These are phyloP conservation scores for Apiotrichum domesticum DNA, from an alignment of 1,284 basidiomycete genomes.

Conservation along the genomic window DNA sequence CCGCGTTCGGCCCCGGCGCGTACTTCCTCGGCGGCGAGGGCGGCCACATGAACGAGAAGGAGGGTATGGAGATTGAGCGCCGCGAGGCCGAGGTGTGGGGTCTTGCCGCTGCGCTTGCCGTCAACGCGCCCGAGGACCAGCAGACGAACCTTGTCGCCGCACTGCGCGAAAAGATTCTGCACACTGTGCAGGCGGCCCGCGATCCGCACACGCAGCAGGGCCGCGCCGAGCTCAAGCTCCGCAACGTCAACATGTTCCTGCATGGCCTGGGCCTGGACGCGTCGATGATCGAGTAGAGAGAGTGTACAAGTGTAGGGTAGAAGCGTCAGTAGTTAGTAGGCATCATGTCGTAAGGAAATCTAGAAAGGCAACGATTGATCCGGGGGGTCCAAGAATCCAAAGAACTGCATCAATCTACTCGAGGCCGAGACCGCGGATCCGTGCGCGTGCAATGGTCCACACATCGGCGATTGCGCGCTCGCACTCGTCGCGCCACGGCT, in stretches of 20 bases:
- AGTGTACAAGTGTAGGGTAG: not conserved
- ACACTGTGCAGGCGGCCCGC: slow-evolving; percentile 44
- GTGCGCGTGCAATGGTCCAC: slow-evolving; percentile 65
- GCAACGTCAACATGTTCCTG: slow-evolving; percentile 48
- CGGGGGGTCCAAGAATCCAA: too few relatives aligned
- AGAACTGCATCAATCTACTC: slow-evolving; percentile 11
- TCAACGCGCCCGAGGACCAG: slow-evolving; percentile 77
- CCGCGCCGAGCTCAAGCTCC: slow-evolving; percentile 42
- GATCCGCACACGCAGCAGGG: slow-evolving; percentile 28
- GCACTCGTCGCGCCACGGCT: slow-evolving; percentile 59
- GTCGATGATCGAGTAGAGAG: slow-evolving; percentile 28
- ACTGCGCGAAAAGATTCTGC: slow-evolving; percentile 69
- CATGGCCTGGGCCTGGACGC: slow-evolving; percentile 43
- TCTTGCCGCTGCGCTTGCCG: slow-evolving; percentile 64
- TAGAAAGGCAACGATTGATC: too few relatives aligned
- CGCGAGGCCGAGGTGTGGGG: slow-evolving; percentile 48
- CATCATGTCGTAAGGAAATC: not conserved
- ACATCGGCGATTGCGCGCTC: slow-evolving; percentile 66
- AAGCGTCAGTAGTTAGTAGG: not conserved
- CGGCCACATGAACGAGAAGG: slow-evolving; percentile 59
- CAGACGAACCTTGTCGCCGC: slow-evolving; percentile 74
- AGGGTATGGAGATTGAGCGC: slow-evolving; percentile 53
- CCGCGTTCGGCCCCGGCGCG: slow-evolving; percentile 52
- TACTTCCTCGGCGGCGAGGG: slow-evolving; percentile 42
- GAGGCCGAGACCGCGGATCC: slow-evolving; percentile 43